Evolutionary conservation across 805 yeast genomes (phyloP).

Genomic region (Jamesozyma gamospora): DNA sequence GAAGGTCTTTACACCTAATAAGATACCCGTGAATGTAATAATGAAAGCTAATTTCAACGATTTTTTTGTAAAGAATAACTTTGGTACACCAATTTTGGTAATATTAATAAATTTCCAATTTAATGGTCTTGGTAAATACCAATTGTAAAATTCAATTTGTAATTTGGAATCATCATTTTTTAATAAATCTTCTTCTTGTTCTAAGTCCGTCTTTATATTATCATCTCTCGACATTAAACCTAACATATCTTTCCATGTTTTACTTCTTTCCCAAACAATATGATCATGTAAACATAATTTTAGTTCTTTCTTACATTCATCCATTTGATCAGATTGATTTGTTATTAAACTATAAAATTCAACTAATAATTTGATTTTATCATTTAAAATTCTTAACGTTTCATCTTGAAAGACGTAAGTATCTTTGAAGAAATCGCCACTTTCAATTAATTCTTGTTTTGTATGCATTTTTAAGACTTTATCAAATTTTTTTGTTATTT

Average conservation of each 20-base stretch:
- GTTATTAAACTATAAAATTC: slow-evolving; percentile 46
- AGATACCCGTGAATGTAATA: slow-evolving; percentile 40
- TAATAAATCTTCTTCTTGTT: slow-evolving; percentile 3
- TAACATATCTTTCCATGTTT: slow-evolving; percentile 93
- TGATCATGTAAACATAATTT: slow-evolving; percentile 71
- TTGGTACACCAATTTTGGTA: slow-evolving; percentile 32
- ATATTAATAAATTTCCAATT: slow-evolving; percentile 6
- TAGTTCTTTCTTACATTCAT: slow-evolving; percentile 43
- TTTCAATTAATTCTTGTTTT: slow-evolving; percentile 39
- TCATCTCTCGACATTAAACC: slow-evolving; percentile 57
- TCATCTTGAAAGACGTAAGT: slow-evolving; percentile 46
- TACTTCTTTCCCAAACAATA: slow-evolving; percentile 92
- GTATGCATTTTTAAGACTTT: slow-evolving; percentile 55
- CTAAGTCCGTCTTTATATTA: slow-evolving; percentile 21
- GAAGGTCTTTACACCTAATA: slow-evolving; percentile 51
- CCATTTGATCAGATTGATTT: slow-evolving; percentile 29
- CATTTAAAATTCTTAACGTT: slow-evolving; percentile 42
- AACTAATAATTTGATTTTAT: slow-evolving; percentile 43
- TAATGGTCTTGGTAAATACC: slow-evolving; percentile 23
- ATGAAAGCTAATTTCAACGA: slow-evolving; percentile 41
- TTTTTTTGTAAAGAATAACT: slow-evolving; percentile 38
- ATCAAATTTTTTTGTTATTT: slow-evolving; percentile 84
- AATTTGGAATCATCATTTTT: slow-evolving; percentile 25
- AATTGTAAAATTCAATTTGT: slow-evolving; percentile 27
- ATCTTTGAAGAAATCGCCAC: slow-evolving; percentile 35